These are phyloP conservation scores for Salix suchowensis DNA, from an alignment of 345 rosid species.

Conservation along the genomic window DNA sequence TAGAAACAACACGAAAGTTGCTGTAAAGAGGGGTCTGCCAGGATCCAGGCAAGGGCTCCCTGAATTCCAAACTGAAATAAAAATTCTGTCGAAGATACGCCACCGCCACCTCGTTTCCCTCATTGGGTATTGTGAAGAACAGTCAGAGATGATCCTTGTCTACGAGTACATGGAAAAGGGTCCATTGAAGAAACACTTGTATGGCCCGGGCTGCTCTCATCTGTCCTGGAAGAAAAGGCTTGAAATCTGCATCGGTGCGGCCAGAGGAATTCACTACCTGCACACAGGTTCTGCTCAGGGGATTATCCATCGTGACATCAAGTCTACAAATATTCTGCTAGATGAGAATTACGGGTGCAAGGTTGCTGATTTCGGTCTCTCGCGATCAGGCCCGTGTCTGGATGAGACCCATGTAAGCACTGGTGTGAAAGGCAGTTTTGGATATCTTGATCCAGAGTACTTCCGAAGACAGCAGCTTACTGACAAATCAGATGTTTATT, in stretches of 20 bases:
- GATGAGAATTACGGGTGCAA: constrained; percentile 58
- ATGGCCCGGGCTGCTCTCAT: constrained; percentile 55
- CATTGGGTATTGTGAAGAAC: constrained; percentile 90
- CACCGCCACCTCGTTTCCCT: constrained; percentile 93
- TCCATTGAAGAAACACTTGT: constrained; percentile 75
- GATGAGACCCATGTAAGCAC: constrained; percentile 94
- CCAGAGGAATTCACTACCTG: constrained; percentile 90
- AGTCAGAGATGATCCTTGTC: constrained; percentile 86
- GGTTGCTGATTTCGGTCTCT: constrained; percentile 97
- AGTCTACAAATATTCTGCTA: constrained; percentile 83
- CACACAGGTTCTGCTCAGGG: constrained; percentile 96
- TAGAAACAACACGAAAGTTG: constrained; percentile 68
- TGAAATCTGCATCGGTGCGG: constrained; percentile 85
- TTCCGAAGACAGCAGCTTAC: constrained; percentile 93
- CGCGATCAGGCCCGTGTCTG: constrained; percentile 89
- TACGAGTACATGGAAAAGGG: constrained; percentile 97
- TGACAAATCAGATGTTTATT: constrained; percentile 90
- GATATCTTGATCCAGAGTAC: constrained; percentile 94
- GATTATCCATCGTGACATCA: constrained; percentile 92
- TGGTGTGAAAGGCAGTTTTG: constrained; percentile 94
- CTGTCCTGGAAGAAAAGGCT: constrained; percentile 93
- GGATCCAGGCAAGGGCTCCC: constrained; percentile 97
- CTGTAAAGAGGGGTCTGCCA: constrained; percentile 84
- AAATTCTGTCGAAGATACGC: constrained; percentile 73
- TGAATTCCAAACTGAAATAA: constrained; percentile 85